phyloP scores from a whole-genome alignment of 495 filamentous ascomycete genomes.

The Trichoderma reesei region DNA sequence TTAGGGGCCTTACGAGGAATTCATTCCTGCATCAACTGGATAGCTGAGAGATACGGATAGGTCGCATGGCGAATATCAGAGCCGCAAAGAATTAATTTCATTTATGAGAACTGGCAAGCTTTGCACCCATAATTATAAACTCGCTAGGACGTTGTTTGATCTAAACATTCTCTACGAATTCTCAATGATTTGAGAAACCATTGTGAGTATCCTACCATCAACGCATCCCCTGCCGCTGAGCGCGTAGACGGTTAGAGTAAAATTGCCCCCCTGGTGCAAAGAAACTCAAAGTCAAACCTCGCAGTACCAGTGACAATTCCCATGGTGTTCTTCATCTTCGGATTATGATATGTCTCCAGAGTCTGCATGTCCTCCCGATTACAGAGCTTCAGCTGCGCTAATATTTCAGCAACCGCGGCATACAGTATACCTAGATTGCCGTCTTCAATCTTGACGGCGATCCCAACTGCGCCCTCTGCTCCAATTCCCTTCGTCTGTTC shows the following conservation, averaged over 20 bases:
- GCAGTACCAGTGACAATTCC: slow-evolving; percentile 26
- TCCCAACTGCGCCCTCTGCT: slow-evolving; percentile 23
- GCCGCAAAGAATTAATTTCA: no score
- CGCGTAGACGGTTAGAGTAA: not conserved
- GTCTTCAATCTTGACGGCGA: slow-evolving; percentile 36
- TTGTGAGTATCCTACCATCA: no score
- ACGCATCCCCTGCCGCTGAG: no score
- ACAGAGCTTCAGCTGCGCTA: slow-evolving; percentile 27
- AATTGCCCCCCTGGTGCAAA: not conserved
- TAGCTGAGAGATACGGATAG: not conserved
- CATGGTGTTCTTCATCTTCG: slow-evolving; percentile 25
- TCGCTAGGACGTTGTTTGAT: not conserved
- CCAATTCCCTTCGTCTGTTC: slow-evolving; percentile 22
- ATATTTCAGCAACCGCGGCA: slow-evolving; percentile 28
- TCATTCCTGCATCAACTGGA: slow-evolving; percentile 19
- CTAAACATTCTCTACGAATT: no score
- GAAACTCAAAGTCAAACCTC: slow-evolving; percentile 14
- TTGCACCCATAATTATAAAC: not conserved
- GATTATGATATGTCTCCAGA: slow-evolving; percentile 22
- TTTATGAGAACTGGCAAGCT: no score
- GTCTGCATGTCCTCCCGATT: slow-evolving; percentile 14
- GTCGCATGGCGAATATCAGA: no score
- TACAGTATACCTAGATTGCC: slow-evolving; percentile 29
- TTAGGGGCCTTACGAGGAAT: slow-evolving; percentile 44
- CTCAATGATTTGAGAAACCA: no score